A percentile compares a stretch with the other conserved stretches of the same genome.
These are phyloP conservation scores for Hemileccinum rubropunctum DNA, from an alignment of 768 basidiomycete genomes.

Conservation along the genomic window DNA sequence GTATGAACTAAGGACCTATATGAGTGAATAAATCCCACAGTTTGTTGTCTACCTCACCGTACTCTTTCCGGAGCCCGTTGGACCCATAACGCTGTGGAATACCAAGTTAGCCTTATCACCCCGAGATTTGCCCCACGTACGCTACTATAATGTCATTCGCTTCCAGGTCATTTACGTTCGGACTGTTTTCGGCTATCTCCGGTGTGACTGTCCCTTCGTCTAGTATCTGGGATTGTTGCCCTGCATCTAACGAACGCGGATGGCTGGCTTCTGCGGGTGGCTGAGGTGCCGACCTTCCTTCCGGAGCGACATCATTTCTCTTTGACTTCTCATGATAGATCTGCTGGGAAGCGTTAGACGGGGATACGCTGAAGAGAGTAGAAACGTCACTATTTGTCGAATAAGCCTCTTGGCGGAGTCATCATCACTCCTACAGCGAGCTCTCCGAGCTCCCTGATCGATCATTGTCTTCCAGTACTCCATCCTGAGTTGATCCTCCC, in stretches of 20 bases:
- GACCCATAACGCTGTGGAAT: too few relatives aligned
- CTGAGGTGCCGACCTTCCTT: background rate
- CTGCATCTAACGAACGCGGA: too few relatives aligned
- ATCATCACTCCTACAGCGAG: background rate
- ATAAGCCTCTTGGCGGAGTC: too few relatives aligned
- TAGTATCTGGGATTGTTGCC: too few relatives aligned
- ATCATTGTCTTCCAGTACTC: slow-evolving; percentile 8
- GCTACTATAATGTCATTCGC: too few relatives aligned
- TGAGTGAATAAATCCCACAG: background rate
- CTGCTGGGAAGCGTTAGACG: background rate
- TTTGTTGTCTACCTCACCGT: slow-evolving; percentile 4
- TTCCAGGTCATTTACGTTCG: too few relatives aligned
- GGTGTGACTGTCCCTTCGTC: too few relatives aligned
- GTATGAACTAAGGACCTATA: slow-evolving; percentile 7
- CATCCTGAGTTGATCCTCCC: slow-evolving; percentile 2
- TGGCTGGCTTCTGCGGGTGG: background rate
- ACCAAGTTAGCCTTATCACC: too few relatives aligned
- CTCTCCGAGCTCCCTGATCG: slow-evolving; percentile 6
- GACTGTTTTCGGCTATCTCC: too few relatives aligned
- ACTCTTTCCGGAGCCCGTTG: slow-evolving; percentile 2
- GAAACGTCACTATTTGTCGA: background rate
- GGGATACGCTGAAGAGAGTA: background rate
- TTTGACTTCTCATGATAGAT: background rate
- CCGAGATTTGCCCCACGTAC: too few relatives aligned
- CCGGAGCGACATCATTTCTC: background rate